Percentiles rank a stretch among this genome's conserved stretches.
phyloP scores from a whole-genome alignment of 331 rosid species.

The Quercus tomentella region DNA sequence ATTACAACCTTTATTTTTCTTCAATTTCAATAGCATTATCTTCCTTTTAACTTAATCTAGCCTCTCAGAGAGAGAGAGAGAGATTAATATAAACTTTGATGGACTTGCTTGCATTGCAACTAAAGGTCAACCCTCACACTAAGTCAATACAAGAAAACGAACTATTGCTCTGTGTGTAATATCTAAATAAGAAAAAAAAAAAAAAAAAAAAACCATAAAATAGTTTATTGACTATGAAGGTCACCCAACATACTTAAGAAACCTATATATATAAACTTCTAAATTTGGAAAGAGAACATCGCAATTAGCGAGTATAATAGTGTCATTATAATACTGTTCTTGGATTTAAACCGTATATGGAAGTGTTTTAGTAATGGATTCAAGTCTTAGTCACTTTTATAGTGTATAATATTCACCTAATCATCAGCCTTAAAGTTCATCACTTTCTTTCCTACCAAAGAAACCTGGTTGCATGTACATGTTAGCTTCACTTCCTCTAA shows the following conservation, averaged over 20 bases:
- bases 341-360: background rate
- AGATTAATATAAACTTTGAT: background rate
- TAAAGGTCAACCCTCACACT: background rate
- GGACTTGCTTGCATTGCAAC: background rate
- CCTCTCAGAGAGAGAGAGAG: background rate
- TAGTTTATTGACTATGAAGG: background rate
- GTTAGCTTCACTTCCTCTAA: too few species aligned
- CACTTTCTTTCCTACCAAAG: too few species aligned
- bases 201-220: background rate
- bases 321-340: background rate
- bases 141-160: background rate
- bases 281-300: background rate
- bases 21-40: too few species aligned
- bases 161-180: background rate
- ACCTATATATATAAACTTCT: conserved; percentile 12
- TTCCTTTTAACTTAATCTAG: too few species aligned
- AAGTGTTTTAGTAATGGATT: background rate
- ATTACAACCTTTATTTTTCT: background rate
- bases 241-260: background rate
- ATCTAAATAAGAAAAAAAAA: background rate
- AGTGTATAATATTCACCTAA: too few species aligned
- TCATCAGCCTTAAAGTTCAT: too few species aligned
- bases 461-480: too few species aligned
- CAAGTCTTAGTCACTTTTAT: too few species aligned
- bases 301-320: background rate